A percentile compares a stretch with the other conserved stretches of the same genome.
Evolutionary conservation across 2,329 filamentous ascomycete genomes (phyloP).

Genomic region (Lachnum nothofagi): DNA sequence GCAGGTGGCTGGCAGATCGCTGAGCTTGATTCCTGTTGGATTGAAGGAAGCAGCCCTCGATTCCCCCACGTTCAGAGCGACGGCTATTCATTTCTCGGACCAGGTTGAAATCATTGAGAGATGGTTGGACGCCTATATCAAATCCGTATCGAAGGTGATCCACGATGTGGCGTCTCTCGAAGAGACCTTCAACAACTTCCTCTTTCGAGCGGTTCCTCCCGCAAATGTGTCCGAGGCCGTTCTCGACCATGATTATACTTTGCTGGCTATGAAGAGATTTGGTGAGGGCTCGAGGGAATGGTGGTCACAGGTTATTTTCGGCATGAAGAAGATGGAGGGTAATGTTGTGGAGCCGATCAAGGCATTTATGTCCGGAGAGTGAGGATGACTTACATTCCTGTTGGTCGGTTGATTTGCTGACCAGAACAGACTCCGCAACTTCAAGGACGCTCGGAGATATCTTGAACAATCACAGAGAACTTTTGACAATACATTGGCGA

Average conservation of each 20-base stretch:
- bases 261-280: slow-evolving; percentile 78
- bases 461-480: slow-evolving; percentile 77
- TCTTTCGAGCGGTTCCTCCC: slow-evolving; percentile 71
- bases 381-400: slow-evolving; percentile 5
- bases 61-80: slow-evolving; percentile 89
- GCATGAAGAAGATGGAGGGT: slow-evolving; percentile 71
- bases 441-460: slow-evolving; percentile 75
- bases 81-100: slow-evolving; percentile 78
- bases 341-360: slow-evolving; percentile 78
- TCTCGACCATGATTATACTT: slow-evolving; percentile 91
- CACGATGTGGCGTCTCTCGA: slow-evolving; percentile 70
- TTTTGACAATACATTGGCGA: slow-evolving; percentile 74
- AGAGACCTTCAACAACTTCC: slow-evolving; percentile 69
- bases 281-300: slow-evolving; percentile 83
- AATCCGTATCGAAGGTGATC: slow-evolving; percentile 56
- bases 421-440: slow-evolving; percentile 55
- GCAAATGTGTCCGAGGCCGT: slow-evolving; percentile 72
- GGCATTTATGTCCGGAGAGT: slow-evolving; percentile 69
- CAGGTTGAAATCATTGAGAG: slow-evolving; percentile 86
- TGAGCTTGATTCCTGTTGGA: slow-evolving; percentile 58
- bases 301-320: slow-evolving; percentile 71
- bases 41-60: slow-evolving; percentile 94
- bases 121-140: slow-evolving; percentile 77
- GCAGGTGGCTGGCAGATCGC: slow-evolving; percentile 21
- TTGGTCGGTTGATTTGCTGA: slow-evolving; percentile 1